Base-by-base conservation (phyloP, 345 rosid species). In the Hypericum androsaemum region DNA sequence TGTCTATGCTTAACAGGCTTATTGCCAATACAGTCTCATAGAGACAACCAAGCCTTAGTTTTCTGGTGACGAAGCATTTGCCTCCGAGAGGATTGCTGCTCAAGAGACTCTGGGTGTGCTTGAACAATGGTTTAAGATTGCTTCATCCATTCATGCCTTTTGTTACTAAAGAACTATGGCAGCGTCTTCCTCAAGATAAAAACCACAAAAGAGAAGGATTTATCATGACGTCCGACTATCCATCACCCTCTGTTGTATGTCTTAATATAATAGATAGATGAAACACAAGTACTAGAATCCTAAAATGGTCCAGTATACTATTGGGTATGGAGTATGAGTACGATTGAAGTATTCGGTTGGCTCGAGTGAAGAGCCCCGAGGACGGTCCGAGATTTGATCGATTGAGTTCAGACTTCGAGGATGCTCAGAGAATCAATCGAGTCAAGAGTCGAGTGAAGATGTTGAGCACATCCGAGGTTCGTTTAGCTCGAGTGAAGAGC, bases 111-210 rank as follows among this genome's bases (percentile, higher is more conserved):
- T 88, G 97, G 90, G 66, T 83, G 43, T 78, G 85, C 59, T 63
- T 88, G 73, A 97, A 92, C 67, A 88, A 53, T 60, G 95, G 98
- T 39, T 60, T 92, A 69, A 75, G 88, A 37, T 71, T 92, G 61
- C 98, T 92, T 63, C 98, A n/a, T n/a, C n/a, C n/a, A n/a, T 77
- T 88, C 61, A 88, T 92, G 98, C 97, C 97, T 0, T 88, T 77
- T 71, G 82, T 92, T 47, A 88, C 88, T 16, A 95, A 92, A 66
- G 95, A 92, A 70, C 66, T 92, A 54, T 92, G 98, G 98, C 98
- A 85, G 71, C 86, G 90, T 16, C 88, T 88, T 53, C 95, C 94
- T 45, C 62, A 69, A 43, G n/a, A 83, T 2, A 62, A 40, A 53
- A 69, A 59, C 59, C 48, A 41, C 56, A 47, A 64, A 50, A 75